Conservation (phyloP, 2,329 filamentous ascomycete species). For the Metarhizium anisopliae region DNA sequence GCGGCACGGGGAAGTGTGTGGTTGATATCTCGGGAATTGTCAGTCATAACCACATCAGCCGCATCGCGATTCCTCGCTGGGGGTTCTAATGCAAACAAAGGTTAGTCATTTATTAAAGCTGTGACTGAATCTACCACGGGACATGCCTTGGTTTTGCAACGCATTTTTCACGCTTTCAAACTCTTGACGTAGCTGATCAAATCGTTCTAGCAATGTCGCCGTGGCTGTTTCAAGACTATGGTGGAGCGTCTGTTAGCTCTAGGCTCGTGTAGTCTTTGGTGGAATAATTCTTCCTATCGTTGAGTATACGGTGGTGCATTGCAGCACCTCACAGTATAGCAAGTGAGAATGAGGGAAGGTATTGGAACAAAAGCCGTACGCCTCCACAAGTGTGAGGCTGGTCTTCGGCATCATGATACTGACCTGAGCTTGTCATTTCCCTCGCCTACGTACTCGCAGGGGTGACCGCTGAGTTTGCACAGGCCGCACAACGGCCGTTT, state of each 20-base stretch:
- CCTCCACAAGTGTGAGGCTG: not conserved
- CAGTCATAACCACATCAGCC: too few species aligned
- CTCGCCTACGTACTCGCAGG: conserved; percentile 12
- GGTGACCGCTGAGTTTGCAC: conserved; percentile 8
- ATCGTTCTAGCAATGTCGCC: conserved; percentile 8
- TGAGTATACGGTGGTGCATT: not conserved
- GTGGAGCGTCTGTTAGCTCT: not conserved
- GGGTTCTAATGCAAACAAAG: not conserved
- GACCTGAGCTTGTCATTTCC: conserved; percentile 11
- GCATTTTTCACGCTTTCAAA: conserved; percentile 7
- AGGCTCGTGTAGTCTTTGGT: not conserved
- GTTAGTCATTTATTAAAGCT: not conserved
- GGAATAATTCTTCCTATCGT: not conserved
- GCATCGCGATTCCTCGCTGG: not conserved
- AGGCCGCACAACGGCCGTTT: conserved; percentile 9
- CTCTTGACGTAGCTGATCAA: conserved; percentile 10
- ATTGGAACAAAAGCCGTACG: not conserved
- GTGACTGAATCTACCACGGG: not conserved
- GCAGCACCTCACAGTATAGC: not conserved
- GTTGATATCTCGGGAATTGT: not conserved
- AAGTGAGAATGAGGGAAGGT: not conserved
- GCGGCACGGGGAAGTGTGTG: not conserved
- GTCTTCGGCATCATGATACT: not conserved
- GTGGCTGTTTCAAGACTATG: conserved; percentile 11
- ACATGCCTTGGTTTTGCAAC: conserved; percentile 2